Evolutionary conservation across 208 protist genomes (phyloP).

Genomic region (Leishmania tarentolae): DNA sequence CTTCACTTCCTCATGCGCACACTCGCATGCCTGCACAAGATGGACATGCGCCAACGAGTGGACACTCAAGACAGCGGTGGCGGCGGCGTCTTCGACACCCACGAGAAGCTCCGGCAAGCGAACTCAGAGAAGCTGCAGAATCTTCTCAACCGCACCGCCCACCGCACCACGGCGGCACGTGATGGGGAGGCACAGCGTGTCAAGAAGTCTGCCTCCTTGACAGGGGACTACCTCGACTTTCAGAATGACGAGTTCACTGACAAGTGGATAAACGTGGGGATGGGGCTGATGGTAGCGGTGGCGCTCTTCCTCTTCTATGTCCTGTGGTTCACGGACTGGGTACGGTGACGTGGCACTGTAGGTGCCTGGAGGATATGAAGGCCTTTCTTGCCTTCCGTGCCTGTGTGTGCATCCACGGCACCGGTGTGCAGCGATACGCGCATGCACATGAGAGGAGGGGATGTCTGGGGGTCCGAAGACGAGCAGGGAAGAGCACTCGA

Average conservation of each 20-base stretch:
- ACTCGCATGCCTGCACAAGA: background rate
- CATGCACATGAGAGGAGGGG: too few species aligned
- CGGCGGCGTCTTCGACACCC: constrained; percentile 21
- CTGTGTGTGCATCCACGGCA: background rate
- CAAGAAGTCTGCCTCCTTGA: constrained; percentile 25
- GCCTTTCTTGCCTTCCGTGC: background rate
- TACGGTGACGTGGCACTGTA: constrained; percentile 17
- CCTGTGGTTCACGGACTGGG: constrained; percentile 53
- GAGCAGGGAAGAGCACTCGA: background rate
- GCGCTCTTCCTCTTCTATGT: constrained; percentile 49
- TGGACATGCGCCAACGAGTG: constrained; percentile 13
- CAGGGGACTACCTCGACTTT: constrained; percentile 47
- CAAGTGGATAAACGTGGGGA: constrained; percentile 33
- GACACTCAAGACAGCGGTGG: constrained; percentile 10
- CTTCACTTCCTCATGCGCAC: background rate
- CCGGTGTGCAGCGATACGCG: too few species aligned
- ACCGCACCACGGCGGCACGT: constrained; percentile 11
- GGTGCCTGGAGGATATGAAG: background rate
- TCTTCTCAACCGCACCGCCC: constrained; percentile 15
- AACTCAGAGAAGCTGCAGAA: constrained; percentile 30
- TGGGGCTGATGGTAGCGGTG: constrained; percentile 17
- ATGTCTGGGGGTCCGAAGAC: background rate
- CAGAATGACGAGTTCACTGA: constrained; percentile 31
- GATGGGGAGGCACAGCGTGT: background rate
- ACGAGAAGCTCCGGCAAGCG: constrained; percentile 16